phyloP scores from a whole-genome alignment of 2,329 filamentous ascomycete genomes.

The Exophiala aquamarina region DNA sequence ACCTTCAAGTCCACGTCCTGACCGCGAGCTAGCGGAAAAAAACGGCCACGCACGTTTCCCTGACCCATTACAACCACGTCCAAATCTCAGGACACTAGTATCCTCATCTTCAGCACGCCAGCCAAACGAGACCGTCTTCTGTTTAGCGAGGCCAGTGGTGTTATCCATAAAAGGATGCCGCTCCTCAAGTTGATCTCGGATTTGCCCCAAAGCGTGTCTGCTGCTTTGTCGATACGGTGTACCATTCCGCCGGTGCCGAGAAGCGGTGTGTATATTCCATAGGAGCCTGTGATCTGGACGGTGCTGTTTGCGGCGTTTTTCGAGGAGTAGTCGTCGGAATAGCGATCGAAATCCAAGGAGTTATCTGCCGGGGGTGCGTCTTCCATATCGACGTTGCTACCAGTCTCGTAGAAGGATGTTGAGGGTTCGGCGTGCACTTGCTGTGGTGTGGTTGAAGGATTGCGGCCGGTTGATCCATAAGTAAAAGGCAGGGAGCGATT shows the following conservation, averaged over 20 bases:
- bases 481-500: too few relatives aligned
- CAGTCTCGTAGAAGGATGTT: conserved; percentile 10
- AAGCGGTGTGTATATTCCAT: conserved; percentile 4
- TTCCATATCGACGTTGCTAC: conserved; percentile 15
- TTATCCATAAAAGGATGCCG: conserved; percentile 15
- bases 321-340: neutral
- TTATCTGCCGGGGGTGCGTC: conserved; percentile 14
- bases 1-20: too few relatives aligned
- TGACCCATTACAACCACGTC: conserved; percentile 18
- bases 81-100: conserved; percentile 13
- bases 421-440: too few relatives aligned
- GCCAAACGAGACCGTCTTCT: conserved; percentile 8
- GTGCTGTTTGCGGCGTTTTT: neutral
- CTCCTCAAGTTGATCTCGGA: conserved; percentile 9
- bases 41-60: conserved; percentile 12
- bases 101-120: conserved; percentile 15
- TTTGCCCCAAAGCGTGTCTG: conserved; percentile 15
- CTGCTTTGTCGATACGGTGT: conserved; percentile 5
- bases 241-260: neutral
- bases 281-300: conserved; percentile 17
- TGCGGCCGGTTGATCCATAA: too few relatives aligned
- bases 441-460: conserved; percentile 4
- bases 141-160: conserved; percentile 1
- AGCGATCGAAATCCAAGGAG: conserved; percentile 7
- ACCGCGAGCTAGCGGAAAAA: too few relatives aligned